Base-by-base conservation (phyloP, 805 yeast genomes). In the Kodamaea leandrae region DNA sequence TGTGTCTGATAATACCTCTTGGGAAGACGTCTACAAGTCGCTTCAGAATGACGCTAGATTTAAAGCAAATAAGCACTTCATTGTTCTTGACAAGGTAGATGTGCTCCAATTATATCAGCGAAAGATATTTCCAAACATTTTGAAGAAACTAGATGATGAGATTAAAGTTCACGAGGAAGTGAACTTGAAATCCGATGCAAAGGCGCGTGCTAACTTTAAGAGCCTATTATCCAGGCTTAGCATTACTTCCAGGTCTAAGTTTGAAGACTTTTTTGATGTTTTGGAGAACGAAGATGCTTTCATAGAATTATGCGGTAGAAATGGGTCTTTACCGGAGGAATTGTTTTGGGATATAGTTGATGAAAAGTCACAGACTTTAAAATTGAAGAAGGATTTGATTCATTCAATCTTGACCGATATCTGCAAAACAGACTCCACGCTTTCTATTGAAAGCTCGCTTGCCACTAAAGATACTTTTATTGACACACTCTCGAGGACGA, bases 261-360 rank as follows among this genome's bases (percentile, higher is more conserved):
- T 95, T 82, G 62, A 59, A 36, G 82, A 82, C 17, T 52, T 86
- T 2, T 69, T 76, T 30, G 64, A 72, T 0, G 44, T 53, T 4
- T 51, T 87, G 1, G 77, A 77, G 44, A 73, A 76, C 23, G 83
- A 82, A 45, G 68, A 66, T 34, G 63, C 77, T 12, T 88, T 83
- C 53, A 52, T 76, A 12, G 77, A 72, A 16, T 47, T 88, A 26
- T 70, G 88, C 42, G 96, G 95, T 0, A 72, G 89, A 40, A 69
- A 76, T 33, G 96, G 96, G 0, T 87, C 96, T 0, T 73, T 80
- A 1, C 83, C 96, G 1, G 54, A 82, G 30, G 95, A 88, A 47
- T 60, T 86, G 29, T 88, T 83, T 57, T 76, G 86, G 77, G 96
- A 89, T 57, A 52, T 75, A 0, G 71, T 83, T 3, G 89, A 83